Conservation (phyloP, 768 basidiomycete species). For the Amanita brunnescens region DNA sequence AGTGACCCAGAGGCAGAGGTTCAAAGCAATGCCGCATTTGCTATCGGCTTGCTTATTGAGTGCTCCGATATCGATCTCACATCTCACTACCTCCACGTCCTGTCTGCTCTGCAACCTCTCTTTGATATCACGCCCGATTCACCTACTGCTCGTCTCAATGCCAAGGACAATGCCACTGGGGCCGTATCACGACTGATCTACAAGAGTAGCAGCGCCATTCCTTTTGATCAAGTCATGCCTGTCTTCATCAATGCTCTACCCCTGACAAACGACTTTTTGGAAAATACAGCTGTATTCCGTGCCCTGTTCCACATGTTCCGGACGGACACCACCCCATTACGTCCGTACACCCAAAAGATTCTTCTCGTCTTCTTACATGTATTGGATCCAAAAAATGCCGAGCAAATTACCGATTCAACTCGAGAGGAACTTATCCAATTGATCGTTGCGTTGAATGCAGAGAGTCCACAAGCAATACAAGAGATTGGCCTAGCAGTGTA, state of each 20-base stretch:
- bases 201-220: constrained; percentile 70
- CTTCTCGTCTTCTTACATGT: constrained; percentile 75
- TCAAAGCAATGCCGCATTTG: constrained; percentile 93
- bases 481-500: constrained; percentile 62
- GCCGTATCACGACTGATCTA: constrained; percentile 83
- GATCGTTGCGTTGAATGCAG: constrained; percentile 59
- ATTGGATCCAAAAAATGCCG: constrained; percentile 62
- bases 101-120: constrained; percentile 71
- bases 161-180: constrained; percentile 95
- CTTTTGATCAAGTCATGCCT: constrained; percentile 87
- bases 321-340: constrained; percentile 58
- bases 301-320: constrained; percentile 85
- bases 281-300: constrained; percentile 85
- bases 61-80: constrained; percentile 77
- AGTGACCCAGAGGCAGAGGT: constrained; percentile 86
- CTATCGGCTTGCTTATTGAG: constrained; percentile 84
- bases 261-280: constrained; percentile 78
- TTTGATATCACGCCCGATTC: constrained; percentile 63
- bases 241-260: constrained; percentile 78
- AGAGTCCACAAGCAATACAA: constrained; percentile 72
- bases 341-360: constrained; percentile 70
- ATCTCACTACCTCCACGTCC: constrained; percentile 70
- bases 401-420: constrained; percentile 77
- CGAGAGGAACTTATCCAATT: constrained; percentile 69
- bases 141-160: constrained; percentile 63